A percentile compares a stretch with the other conserved stretches of the same genome.
Evolutionary conservation across 257 asterid genomes (phyloP).

Genomic region (Nicotiana attenuata): DNA sequence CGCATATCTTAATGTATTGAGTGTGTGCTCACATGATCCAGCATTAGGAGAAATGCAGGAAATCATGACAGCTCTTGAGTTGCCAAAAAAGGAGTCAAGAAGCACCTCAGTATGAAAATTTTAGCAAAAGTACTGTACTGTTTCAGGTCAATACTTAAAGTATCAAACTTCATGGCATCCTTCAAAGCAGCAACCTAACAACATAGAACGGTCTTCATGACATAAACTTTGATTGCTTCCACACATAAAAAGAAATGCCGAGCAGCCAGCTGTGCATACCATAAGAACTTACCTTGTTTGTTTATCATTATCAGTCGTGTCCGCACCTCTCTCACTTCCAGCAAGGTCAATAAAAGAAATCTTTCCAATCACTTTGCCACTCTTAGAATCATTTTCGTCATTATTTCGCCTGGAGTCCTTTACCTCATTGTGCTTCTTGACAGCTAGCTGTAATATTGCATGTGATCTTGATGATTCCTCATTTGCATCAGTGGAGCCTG

Average conservation of each 20-base stretch:
- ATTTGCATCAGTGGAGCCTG: slow-evolving; percentile 97
- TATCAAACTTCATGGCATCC: not conserved
- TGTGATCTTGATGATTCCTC: slow-evolving; percentile 99
- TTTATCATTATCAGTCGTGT: slow-evolving; percentile 95
- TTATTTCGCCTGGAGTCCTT: slow-evolving; percentile 72
- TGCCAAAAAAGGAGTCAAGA: slow-evolving; percentile 97
- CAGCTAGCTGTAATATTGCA: slow-evolving; percentile 85
- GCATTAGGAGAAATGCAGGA: slow-evolving; percentile 96
- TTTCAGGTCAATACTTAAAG: not conserved
- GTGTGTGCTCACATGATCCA: slow-evolving; percentile 97
- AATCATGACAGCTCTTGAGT: slow-evolving; percentile 94
- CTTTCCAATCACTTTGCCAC: slow-evolving; percentile 87
- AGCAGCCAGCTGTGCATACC: slow-evolving; percentile 10
- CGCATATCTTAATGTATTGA: slow-evolving; percentile 94
- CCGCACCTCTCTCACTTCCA: slow-evolving; percentile 99
- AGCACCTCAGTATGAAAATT: slow-evolving; percentile 64
- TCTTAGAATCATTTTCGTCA: slow-evolving; percentile 68
- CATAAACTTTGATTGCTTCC: not conserved
- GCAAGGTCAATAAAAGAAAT: slow-evolving; percentile 98
- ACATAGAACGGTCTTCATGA: not conserved
- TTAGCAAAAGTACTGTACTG: not conserved
- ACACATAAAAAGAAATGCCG: not conserved
- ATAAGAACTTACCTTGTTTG: slow-evolving; percentile 67
- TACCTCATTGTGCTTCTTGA: slow-evolving; percentile 83
- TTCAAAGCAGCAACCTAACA: not conserved